These are phyloP conservation scores for Chlorencoelia australis DNA, from an alignment of 2,329 filamentous ascomycete species.

Conservation along the genomic window DNA sequence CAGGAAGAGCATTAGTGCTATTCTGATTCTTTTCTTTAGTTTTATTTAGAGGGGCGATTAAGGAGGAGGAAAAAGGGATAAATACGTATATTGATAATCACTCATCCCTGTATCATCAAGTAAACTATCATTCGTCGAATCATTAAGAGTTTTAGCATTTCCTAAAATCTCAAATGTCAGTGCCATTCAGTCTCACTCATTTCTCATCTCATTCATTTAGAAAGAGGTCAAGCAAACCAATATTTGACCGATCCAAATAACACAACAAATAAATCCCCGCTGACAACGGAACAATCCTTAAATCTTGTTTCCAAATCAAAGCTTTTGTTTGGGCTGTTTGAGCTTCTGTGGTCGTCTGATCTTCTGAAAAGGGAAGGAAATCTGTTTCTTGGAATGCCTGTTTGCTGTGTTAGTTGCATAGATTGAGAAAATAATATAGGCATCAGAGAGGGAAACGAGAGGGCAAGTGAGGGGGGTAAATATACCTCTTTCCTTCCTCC, in stretches of 20 bases:
- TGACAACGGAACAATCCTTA: slow-evolving; percentile 53
- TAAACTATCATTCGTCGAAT: slow-evolving; percentile 49
- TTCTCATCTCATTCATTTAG: neutral
- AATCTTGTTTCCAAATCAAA: slow-evolving; percentile 48
- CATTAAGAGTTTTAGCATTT: slow-evolving; percentile 57
- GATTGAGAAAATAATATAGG: too few relatives aligned
- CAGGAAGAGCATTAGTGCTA: slow-evolving; percentile 38
- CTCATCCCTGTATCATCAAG: slow-evolving; percentile 52
- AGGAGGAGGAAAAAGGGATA: neutral
- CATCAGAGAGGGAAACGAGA: too few relatives aligned
- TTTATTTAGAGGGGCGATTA: neutral
- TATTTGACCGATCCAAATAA: slow-evolving; percentile 59
- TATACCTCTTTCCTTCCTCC: slow-evolving; percentile 1
- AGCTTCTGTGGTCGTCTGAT: slow-evolving; percentile 1
- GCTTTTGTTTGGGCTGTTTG: slow-evolving; percentile 24
- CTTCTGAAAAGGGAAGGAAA: too few relatives aligned
- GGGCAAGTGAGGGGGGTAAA: too few relatives aligned
- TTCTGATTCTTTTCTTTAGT: slow-evolving; percentile 12
- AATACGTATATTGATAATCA: slow-evolving; percentile 46
- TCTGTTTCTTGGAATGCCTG: slow-evolving; percentile 1
- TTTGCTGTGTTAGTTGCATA: too few relatives aligned
- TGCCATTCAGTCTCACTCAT: neutral
- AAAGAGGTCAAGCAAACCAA: slow-evolving; percentile 34
- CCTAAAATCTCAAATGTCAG: too few relatives aligned
- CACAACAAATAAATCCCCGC: slow-evolving; percentile 56